Base-by-base conservation (phyloP, 108 stramenopile genomes). In the Parietichytrium sp. region DNA sequence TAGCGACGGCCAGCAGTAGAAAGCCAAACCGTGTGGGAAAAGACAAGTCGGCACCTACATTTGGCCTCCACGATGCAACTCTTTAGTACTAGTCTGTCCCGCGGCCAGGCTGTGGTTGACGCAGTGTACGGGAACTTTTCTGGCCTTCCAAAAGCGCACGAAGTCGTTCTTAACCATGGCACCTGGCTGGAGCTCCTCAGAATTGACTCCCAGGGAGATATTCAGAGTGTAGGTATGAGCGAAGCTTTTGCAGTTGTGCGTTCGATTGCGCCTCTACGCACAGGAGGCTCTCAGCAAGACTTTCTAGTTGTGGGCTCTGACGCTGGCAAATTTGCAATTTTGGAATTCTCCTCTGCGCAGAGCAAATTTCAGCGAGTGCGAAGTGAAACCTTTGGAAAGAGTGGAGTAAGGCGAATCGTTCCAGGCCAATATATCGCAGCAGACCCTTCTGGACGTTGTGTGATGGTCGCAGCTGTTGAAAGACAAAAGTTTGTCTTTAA, bases 401-500 rank as follows among this genome's bases (percentile, higher is more conserved):
- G 89, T 4, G 93, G 93, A n/a, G 94, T 93, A 55, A 93, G 97
- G 3, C 92, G 97, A n/a, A 87, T 87, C 49, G 95, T 96, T 8
- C 97, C 98, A 1, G 98, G 98, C 6, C 95, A 99, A 83, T 97
- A 97, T 85, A 55, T 99, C 26, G 93, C 94, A 10, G 83, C 83
- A n/a, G 98, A 99, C 85, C 98, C 98, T 29, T 92, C 91, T 52
- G 96, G 96, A 10, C 92, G 96, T 1, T 93, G 95, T 16, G 84
- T 93, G 48, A 91, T 95, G 92, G 83, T 97, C 49, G 84, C 92
- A 4, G 91, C 93, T 25, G 85, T 95, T 29, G 98, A 99, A 88
- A 97, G 97, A 85, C 93, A 96, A 47, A 97, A 99, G 84, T 87
- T 97, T 4, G 97, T 98, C 16, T 99, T 96, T 82, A 95, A 97